A percentile compares a stretch with the other conserved stretches of the same genome.
phyloP scores from a whole-genome alignment of 2,329 filamentous ascomycete species.

The Claviceps citrina region DNA sequence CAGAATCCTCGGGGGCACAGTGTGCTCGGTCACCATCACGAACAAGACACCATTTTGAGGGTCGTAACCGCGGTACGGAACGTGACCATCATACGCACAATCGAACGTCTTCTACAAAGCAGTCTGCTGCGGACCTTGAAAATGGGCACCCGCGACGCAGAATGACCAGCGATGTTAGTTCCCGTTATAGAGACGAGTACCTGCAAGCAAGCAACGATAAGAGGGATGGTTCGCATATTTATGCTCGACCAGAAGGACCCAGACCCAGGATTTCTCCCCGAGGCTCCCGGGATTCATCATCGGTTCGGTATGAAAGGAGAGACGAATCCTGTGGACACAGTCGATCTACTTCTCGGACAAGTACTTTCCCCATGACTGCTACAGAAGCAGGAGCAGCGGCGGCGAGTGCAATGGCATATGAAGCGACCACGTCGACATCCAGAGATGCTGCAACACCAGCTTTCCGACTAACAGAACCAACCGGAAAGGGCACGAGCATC shows the following conservation, averaged over 20 bases:
- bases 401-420: slow-evolving; percentile 3
- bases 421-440: background rate
- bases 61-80: slow-evolving; percentile 13
- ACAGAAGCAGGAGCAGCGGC: slow-evolving; percentile 11
- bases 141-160: slow-evolving; percentile 14
- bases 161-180: slow-evolving; percentile 19
- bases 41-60: slow-evolving; percentile 15
- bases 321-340: slow-evolving; percentile 9
- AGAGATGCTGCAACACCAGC: slow-evolving; percentile 1
- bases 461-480: slow-evolving; percentile 13
- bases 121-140: slow-evolving; percentile 14
- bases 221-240: slow-evolving; percentile 17
- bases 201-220: slow-evolving; percentile 10
- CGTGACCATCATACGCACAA: slow-evolving; percentile 12
- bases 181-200: slow-evolving; percentile 14
- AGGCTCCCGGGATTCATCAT: slow-evolving; percentile 13
- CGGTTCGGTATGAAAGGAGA: slow-evolving; percentile 10
- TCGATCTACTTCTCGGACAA: slow-evolving; percentile 21
- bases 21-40: slow-evolving; percentile 18
- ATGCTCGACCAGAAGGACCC: slow-evolving; percentile 13
- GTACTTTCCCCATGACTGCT: slow-evolving; percentile 20
- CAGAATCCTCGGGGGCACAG: slow-evolving; percentile 14
- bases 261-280: slow-evolving; percentile 9
- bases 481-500: slow-evolving; percentile 9
- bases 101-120: slow-evolving; percentile 16